phyloP scores from a whole-genome alignment of 164 flowering plant genomes.

The Echeveria elegans region DNA sequence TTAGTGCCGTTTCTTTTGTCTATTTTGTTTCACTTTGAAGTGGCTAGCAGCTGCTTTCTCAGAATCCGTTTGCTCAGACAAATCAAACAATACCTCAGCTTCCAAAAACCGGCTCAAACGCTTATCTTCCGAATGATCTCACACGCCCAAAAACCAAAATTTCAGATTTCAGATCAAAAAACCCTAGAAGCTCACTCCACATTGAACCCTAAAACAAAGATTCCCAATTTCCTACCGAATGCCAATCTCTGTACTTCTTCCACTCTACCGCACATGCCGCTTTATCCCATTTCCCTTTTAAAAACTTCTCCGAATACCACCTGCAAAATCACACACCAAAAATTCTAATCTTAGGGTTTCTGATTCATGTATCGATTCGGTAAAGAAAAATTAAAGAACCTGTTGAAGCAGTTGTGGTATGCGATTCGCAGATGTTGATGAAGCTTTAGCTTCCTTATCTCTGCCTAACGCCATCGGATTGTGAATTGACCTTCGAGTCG shows the following conservation, averaged over 20 bases:
- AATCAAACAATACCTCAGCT: slow-evolving; percentile 4
- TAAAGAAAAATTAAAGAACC: neutral
- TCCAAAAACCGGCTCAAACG: slow-evolving; percentile 9
- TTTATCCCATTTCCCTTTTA: slow-evolving; percentile 4
- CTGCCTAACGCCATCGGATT: slow-evolving; percentile 3
- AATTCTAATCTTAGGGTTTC: neutral
- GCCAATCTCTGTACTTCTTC: slow-evolving; percentile 7
- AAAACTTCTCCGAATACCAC: slow-evolving; percentile 9
- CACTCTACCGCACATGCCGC: neutral
- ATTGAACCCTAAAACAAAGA: neutral
- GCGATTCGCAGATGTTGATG: too few relatives aligned
- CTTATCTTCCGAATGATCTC: slow-evolving; percentile 7
- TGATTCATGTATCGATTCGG: neutral
- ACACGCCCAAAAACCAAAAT: neutral
- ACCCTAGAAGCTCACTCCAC: neutral
- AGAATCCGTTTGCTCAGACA: neutral
- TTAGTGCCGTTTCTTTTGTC: too few relatives aligned
- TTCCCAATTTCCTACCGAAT: neutral
- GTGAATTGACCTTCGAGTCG: neutral
- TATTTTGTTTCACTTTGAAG: too few relatives aligned
- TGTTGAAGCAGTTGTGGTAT: too few relatives aligned
- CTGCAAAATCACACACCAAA: neutral
- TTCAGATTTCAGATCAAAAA: neutral
- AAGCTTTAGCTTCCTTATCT: too few relatives aligned
- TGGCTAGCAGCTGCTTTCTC: slow-evolving; percentile 3